Base-by-base conservation (phyloP, 2,329 filamentous ascomycete genomes). In the Hypoxylon sp. region DNA sequence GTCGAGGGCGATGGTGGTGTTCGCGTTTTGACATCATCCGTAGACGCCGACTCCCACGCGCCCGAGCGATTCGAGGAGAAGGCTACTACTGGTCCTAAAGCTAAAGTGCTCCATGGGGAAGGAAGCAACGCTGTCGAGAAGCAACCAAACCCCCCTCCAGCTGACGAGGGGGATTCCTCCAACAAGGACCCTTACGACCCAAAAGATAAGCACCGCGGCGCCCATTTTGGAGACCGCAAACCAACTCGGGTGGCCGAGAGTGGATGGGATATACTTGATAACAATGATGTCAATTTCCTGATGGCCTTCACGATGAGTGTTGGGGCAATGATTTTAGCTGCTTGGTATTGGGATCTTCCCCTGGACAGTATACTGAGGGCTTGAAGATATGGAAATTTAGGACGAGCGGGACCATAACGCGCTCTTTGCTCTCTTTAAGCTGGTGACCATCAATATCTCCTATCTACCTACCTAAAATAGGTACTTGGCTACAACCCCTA, bases 251-350 rank as follows among this genome's bases (percentile, higher is more conserved):
- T 88, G 4, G 79, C 90, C 5, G 88, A 92, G 78, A 91, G 83
- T 70, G 93, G 76, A 52, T 83, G 80, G 86, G 86, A 97, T 76
- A 77, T 96, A 65, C 82, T 99, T 61, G 93, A 97, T 78, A 99
- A 99, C 78, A 99, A 99, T 78, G 91, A 92, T 57, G 93, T 99
- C 72, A 99, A 99, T 78, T 87, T 97, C 61, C 78, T 95, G 60
- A 98, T 97, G 95, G 94, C 95, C 0, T 84, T 87, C 12, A 83
- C 84, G 3, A 94, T 97, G 87, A 97, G 92, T 75, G 69, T 93
- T 16, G 87, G 90, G 3, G 91, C 89, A 3, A 96, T 98, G 87
- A 82, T 80, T 0, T 78, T 87, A 32, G 88, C 86, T 28, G 80
- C 83, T 45, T 88, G 84, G 85, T 83, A 85, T 64, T 91, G 88